Evolutionary conservation across 1,284 basidiomycete species (phyloP).

Genomic region (Cryptococcus sp.): DNA sequence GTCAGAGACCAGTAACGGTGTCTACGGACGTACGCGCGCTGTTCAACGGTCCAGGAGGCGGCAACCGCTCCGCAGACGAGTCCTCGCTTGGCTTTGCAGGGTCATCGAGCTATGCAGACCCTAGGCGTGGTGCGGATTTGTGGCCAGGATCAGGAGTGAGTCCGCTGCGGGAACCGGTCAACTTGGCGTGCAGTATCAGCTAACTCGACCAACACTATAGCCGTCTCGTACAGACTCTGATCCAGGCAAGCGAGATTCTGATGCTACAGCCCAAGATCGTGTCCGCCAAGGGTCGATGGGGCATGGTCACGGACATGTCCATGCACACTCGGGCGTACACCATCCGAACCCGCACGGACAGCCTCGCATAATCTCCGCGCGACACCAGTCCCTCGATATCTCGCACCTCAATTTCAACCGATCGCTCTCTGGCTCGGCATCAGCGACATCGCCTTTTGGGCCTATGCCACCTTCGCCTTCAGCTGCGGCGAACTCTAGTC

Average conservation of each 20-base stretch:
- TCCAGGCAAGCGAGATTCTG: constrained; percentile 77
- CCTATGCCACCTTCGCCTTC: constrained; percentile 33
- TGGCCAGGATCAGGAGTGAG: constrained; percentile 27
- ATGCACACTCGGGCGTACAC: constrained; percentile 1
- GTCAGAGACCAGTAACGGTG: constrained; percentile 78
- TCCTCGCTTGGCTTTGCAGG: constrained; percentile 28
- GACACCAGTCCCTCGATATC: constrained; percentile 55
- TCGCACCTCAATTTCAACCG: constrained; percentile 50
- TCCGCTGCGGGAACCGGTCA: not conserved
- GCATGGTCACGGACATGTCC: too few relatives aligned
- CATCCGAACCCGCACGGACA: constrained; percentile 34
- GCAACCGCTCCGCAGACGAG: constrained; percentile 68
- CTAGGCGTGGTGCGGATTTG: constrained; percentile 27
- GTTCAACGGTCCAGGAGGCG: constrained; percentile 72
- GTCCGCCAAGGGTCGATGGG: constrained; percentile 62
- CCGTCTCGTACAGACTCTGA: constrained; percentile 70
- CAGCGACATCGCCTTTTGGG: constrained; percentile 19
- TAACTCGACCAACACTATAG: constrained; percentile 51
- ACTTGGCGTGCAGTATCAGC: not conserved
- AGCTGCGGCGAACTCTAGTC: constrained; percentile 26
- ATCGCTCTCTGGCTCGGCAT: constrained; percentile 16
- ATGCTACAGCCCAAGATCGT: constrained; percentile 82
- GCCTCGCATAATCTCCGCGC: constrained; percentile 35
- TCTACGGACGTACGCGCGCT: constrained; percentile 94
- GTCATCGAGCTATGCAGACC: constrained; percentile 32